Evolutionary conservation across 345 rosid genomes (phyloP).

Genomic region (Noccaea caerulescens): DNA sequence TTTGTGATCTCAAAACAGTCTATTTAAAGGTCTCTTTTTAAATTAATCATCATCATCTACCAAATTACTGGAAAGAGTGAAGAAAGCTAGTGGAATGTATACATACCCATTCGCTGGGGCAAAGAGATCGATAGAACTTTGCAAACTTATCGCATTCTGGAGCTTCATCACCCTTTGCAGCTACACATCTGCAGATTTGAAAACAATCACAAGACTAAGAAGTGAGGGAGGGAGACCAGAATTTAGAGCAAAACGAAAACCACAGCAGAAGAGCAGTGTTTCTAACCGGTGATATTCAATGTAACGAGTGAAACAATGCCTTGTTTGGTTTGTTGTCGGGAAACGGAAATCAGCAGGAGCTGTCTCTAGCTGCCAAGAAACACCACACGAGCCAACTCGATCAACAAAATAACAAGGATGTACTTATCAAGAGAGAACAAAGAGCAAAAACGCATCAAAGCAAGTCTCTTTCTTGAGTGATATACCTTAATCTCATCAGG

Average conservation of each 20-base stretch:
- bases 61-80: neutral
- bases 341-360: constrained; percentile 99
- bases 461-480: neutral
- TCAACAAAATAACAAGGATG: neutral
- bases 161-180: constrained; percentile 94
- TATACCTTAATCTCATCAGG: constrained; percentile 83
- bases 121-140: constrained; percentile 91
- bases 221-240: neutral
- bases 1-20: neutral
- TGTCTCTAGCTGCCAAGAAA: constrained; percentile 75
- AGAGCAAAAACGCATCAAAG: constrained; percentile 9
- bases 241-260: neutral
- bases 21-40: neutral
- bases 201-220: constrained; percentile 5
- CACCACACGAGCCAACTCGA: constrained; percentile 28
- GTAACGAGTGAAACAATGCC: constrained; percentile 98
- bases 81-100: constrained; percentile 10
- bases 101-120: constrained; percentile 89
- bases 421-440: constrained; percentile 13
- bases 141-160: constrained; percentile 90
- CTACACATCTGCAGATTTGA: constrained; percentile 63
- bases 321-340: constrained; percentile 97
- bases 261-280: neutral
- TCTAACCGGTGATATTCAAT: constrained; percentile 86
- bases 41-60: constrained; percentile 14